Evolutionary conservation across 2,329 filamentous ascomycete genomes (phyloP), one percentile per base, ranked within the genome.

Genomic region (Herpotrichia juniperi): DNA sequence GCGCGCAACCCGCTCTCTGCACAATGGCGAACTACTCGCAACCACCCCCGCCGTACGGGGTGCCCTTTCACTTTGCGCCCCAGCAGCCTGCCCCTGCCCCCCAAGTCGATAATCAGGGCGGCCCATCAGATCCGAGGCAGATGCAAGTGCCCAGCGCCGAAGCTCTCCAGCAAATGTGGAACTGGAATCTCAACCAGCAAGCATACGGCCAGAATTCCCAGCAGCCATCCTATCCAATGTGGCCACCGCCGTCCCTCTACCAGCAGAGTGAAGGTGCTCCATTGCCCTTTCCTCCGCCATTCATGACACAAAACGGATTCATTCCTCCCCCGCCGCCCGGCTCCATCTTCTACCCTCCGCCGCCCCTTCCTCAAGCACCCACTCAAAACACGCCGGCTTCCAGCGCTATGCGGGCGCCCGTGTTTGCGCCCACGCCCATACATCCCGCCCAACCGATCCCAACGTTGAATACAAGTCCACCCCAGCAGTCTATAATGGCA

Each of bases 1-100:
- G 35, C 39, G 43, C 51, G 42, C 50, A 25, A 42, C 37, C 40
- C 7, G 26, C 42, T 35, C 16, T 30, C n/a, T 39, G 10, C 54
- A 37, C 16, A 24, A 72, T 72, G 69, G 67, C 67, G 14, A 67
- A 63, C 60, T 63, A 69, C 55, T 62, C 64, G 32, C 53, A 62
- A 45, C 67, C 63, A 48, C 66, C 63, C 48, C 66, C 64, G 11
- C 58, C 54, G 14, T 64, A 62, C 47, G 59, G 63, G 52, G 45
- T 61, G 50, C 61, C 63, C 47, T 64, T 68, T 42, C 56, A 56
- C 11, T 26, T 49, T 43, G 54, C 50, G 34, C 46, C 31, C 31
- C 51, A 30, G 28, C 51, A 52, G 12, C 32, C 25, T 11, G 48
- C 45, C 31, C 42, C 46, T 28, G 42, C 35, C 10, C 28, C 39